Conservation (phyloP, 2,329 filamentous ascomycete species). For the Pseudopyricularia cyperi region DNA sequence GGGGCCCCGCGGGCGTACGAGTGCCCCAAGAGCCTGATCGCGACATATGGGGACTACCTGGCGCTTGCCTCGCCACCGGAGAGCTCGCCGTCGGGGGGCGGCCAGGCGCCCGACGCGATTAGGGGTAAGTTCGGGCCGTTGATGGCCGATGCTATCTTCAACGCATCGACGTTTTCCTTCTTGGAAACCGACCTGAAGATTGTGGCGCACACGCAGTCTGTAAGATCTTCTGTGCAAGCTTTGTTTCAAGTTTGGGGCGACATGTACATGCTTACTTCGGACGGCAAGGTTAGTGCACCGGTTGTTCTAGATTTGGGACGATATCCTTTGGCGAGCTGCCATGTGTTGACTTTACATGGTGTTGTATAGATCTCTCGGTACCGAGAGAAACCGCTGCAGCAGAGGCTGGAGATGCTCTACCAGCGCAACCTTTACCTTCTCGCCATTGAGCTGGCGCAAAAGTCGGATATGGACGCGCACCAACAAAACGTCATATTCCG, state of each 20-base stretch:
- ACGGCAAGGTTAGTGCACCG: slow-evolving; percentile 63
- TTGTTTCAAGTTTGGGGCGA: slow-evolving; percentile 85
- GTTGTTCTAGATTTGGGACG: slow-evolving; percentile 6
- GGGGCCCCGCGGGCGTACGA: slow-evolving; percentile 87
- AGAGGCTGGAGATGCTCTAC: slow-evolving; percentile 86
- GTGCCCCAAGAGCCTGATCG: slow-evolving; percentile 71
- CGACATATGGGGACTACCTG: slow-evolving; percentile 73
- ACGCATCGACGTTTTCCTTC: slow-evolving; percentile 76
- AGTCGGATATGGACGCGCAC: slow-evolving; percentile 62
- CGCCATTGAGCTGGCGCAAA: slow-evolving; percentile 86
- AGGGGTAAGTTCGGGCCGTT: slow-evolving; percentile 60
- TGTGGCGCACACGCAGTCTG: slow-evolving; percentile 75
- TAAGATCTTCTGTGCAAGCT: slow-evolving; percentile 66
- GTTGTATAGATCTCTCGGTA: slow-evolving; percentile 60
- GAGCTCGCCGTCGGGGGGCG: slow-evolving; percentile 32
- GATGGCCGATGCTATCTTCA: slow-evolving; percentile 67
- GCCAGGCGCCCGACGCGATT: slow-evolving; percentile 41
- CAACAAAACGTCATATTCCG: slow-evolving; percentile 89
- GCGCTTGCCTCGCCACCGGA: slow-evolving; percentile 69
- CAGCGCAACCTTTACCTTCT: slow-evolving; percentile 85
- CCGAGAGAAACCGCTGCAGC: slow-evolving; percentile 79
- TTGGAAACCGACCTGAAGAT: slow-evolving; percentile 87
- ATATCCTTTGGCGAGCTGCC: neutral
- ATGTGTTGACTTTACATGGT: neutral
- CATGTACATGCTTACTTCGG: slow-evolving; percentile 76